These are phyloP conservation scores for Penicillium olsonii DNA, from an alignment of 2,329 filamentous ascomycete species.

Conservation along the genomic window DNA sequence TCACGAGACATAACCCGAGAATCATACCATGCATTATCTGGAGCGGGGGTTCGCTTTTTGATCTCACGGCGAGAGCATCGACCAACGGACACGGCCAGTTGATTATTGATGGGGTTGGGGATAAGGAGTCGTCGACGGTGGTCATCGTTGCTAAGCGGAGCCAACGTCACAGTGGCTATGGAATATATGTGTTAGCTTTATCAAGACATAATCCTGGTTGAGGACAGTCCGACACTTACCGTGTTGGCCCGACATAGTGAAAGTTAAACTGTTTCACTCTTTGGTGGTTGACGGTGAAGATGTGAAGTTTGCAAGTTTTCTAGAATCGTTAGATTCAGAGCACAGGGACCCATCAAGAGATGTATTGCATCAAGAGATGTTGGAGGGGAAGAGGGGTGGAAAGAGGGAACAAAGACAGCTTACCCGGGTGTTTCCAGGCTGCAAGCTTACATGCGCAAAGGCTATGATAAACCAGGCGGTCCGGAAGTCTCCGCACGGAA, in stretches of 20 bases:
- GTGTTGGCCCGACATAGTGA: constrained; percentile 25
- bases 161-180: constrained; percentile 38
- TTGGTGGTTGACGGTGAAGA: not conserved
- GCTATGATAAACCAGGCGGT: not conserved
- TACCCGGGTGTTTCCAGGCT: constrained; percentile 13
- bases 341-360: not conserved
- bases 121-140: constrained; percentile 32
- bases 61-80: constrained; percentile 43
- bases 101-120: constrained; percentile 32
- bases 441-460: constrained; percentile 5
- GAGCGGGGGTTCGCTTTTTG: constrained; percentile 37
- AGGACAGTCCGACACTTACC: constrained; percentile 22
- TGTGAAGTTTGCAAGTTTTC: not conserved
- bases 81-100: constrained; percentile 38
- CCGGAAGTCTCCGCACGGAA: not conserved
- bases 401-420: constrained; percentile 1
- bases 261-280: not conserved
- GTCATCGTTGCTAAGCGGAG: constrained; percentile 23
- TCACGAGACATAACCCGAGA: constrained; percentile 51
- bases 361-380: not conserved
- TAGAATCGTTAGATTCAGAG: not conserved
- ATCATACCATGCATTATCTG: constrained; percentile 48
- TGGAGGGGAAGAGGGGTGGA: not conserved
- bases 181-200: constrained; percentile 7
- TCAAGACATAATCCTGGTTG: not conserved